These are phyloP conservation scores for Vigna radiata DNA, from an alignment of 306 rosid species.

Conservation along the genomic window DNA sequence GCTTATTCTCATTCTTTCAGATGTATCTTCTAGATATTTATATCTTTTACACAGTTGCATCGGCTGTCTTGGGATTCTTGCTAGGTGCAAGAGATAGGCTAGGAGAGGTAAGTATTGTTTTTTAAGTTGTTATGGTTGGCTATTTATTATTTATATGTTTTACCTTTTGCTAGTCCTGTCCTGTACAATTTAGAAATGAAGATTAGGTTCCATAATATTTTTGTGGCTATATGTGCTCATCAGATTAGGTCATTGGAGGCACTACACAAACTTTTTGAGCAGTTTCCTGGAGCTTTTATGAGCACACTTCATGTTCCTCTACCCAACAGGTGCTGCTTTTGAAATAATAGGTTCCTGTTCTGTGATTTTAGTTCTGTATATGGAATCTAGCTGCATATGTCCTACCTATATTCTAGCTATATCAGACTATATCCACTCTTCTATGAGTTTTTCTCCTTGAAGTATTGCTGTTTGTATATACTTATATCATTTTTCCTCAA, in stretches of 20 bases:
- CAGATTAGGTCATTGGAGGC: slow-evolving; percentile 98
- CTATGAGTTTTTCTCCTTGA: not conserved
- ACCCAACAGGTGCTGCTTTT: slow-evolving; percentile 60
- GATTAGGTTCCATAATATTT: slow-evolving; percentile 5
- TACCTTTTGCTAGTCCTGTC: not conserved
- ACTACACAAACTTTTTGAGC: slow-evolving; percentile 80
- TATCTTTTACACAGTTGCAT: slow-evolving; percentile 77
- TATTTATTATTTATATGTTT: slow-evolving; percentile 24
- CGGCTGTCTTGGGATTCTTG: slow-evolving; percentile 86
- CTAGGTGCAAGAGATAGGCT: slow-evolving; percentile 93
- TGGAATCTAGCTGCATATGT: not conserved
- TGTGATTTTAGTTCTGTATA: slow-evolving; percentile 29
- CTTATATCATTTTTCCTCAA: slow-evolving; percentile 28
- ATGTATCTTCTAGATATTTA: slow-evolving; percentile 83
- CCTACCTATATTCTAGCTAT: not conserved
- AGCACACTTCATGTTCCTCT: slow-evolving; percentile 66
- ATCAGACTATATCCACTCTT: slow-evolving; percentile 3
- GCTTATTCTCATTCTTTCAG: slow-evolving; percentile 54
- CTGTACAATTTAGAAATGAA: slow-evolving; percentile 10
- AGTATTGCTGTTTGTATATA: not conserved
- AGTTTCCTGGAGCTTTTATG: slow-evolving; percentile 95
- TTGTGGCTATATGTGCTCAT: slow-evolving; percentile 29
- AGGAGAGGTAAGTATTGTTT: slow-evolving; percentile 74
- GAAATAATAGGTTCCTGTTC: slow-evolving; percentile 1
- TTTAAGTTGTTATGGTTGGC: not conserved